Evolutionary conservation across 1,284 basidiomycete species (phyloP).

Genomic region (Austropuccinia psidii): DNA sequence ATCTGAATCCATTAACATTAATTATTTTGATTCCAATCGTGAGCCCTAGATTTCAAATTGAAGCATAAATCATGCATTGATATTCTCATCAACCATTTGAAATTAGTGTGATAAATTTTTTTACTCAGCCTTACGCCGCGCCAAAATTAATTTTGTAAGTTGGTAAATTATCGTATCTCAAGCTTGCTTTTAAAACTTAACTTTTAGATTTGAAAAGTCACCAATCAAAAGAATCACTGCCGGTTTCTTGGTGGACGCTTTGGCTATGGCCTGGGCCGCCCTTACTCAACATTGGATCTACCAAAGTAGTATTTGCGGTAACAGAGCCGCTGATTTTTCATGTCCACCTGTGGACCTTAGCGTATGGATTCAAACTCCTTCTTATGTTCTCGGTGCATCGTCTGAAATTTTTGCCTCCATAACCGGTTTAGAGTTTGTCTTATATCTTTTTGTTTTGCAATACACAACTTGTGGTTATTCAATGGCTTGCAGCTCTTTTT

Average conservation of each 20-base stretch:
- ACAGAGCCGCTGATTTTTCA: conserved; percentile 59
- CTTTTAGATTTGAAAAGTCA: conserved; percentile 42
- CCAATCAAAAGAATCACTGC: conserved; percentile 65
- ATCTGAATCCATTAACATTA: conserved; percentile 68
- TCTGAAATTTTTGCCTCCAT: conserved; percentile 71
- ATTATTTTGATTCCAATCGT: conserved; percentile 49
- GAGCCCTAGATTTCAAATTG: conserved; percentile 51
- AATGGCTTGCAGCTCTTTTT: conserved; percentile 45
- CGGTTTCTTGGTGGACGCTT: conserved; percentile 55
- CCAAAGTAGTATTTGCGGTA: conserved; percentile 59
- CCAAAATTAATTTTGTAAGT: conserved; percentile 57
- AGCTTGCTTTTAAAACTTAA: conserved; percentile 38
- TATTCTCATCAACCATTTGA: conserved; percentile 47
- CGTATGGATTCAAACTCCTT: conserved; percentile 41
- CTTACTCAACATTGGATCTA: conserved; percentile 67
- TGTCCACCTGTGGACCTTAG: conserved; percentile 59
- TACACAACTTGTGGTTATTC: neutral
- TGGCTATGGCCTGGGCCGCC: conserved; percentile 59
- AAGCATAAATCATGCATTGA: conserved; percentile 35
- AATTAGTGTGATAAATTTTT: conserved; percentile 49
- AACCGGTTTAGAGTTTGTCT: conserved; percentile 59
- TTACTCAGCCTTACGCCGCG: conserved; percentile 65
- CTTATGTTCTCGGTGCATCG: conserved; percentile 49
- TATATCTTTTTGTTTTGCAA: conserved; percentile 59
- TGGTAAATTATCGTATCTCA: conserved; percentile 36